phyloP scores from a whole-genome alignment of 352 stramenopile species.

The Phytophthora macrochlamydospora region DNA sequence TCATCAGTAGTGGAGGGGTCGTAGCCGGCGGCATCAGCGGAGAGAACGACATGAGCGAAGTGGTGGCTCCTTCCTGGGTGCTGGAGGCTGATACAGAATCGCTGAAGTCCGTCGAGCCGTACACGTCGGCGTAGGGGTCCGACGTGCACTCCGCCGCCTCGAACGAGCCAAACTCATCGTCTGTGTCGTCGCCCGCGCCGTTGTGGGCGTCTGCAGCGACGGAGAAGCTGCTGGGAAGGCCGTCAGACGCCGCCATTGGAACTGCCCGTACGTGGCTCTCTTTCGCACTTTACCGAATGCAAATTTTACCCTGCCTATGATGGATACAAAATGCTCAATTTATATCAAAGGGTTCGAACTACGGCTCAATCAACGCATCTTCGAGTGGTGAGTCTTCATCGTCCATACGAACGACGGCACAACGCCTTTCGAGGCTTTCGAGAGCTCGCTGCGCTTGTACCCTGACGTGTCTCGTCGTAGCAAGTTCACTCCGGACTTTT shows the following conservation, averaged over 20 bases:
- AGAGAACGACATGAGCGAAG: slow-evolving; percentile 47
- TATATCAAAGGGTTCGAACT: too few species aligned
- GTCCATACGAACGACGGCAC: slow-evolving; percentile 17
- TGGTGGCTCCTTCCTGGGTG: not conserved
- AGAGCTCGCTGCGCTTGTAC: slow-evolving; percentile 6
- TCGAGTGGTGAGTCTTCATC: not conserved
- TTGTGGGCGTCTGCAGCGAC: not conserved
- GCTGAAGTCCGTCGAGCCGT: slow-evolving; percentile 33
- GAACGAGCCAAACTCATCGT: slow-evolving; percentile 53
- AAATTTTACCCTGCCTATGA: too few species aligned
- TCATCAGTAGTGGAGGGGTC: slow-evolving; percentile 23
- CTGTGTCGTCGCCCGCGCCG: slow-evolving; percentile 7
- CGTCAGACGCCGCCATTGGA: slow-evolving; percentile 27
- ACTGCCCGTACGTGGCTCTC: slow-evolving; percentile 24
- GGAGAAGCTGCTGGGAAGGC: slow-evolving; percentile 1
- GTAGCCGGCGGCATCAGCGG: slow-evolving; percentile 28
- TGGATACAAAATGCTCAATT: too few species aligned
- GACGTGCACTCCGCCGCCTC: slow-evolving; percentile 36
- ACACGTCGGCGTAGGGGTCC: slow-evolving; percentile 49
- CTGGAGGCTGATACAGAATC: slow-evolving; percentile 8
- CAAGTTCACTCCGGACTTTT: slow-evolving; percentile 14
- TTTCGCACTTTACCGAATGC: not conserved
- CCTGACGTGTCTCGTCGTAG: slow-evolving; percentile 22
- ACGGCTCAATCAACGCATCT: not conserved
- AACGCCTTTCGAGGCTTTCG: slow-evolving; percentile 1